Conservation (phyloP, 352 stramenopile genomes). For the Pythium chondricola region DNA sequence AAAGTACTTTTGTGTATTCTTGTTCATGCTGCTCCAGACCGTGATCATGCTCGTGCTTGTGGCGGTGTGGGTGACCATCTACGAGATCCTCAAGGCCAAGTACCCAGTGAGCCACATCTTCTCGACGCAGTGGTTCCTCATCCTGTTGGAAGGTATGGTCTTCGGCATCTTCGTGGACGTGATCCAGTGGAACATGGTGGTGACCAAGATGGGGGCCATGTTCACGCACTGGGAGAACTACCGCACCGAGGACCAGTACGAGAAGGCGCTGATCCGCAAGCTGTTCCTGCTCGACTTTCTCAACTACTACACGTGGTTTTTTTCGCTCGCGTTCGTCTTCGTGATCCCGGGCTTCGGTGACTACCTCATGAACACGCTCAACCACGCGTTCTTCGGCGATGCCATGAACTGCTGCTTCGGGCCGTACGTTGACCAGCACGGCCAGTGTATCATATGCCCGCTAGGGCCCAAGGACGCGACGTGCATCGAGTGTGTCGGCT, state of each 20-base stretch:
- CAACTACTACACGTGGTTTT: slow-evolving; percentile 92
- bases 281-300: slow-evolving; percentile 84
- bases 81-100: slow-evolving; percentile 81
- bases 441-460: slow-evolving; percentile 55
- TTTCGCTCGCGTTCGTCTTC: slow-evolving; percentile 85
- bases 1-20: slow-evolving; percentile 65
- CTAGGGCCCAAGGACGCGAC: slow-evolving; percentile 53
- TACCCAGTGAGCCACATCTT: slow-evolving; percentile 76
- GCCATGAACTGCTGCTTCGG: slow-evolving; percentile 86
- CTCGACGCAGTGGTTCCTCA: slow-evolving; percentile 78
- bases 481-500: slow-evolving; percentile 73
- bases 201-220: slow-evolving; percentile 78
- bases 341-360: slow-evolving; percentile 80
- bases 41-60: slow-evolving; percentile 84
- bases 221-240: slow-evolving; percentile 89
- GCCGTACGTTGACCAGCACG: slow-evolving; percentile 72
- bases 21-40: slow-evolving; percentile 83
- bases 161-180: slow-evolving; percentile 87
- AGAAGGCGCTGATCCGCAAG: slow-evolving; percentile 78
- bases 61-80: slow-evolving; percentile 84
- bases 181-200: slow-evolving; percentile 86
- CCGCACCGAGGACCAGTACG: slow-evolving; percentile 77
- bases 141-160: slow-evolving; percentile 74
- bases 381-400: slow-evolving; percentile 76
- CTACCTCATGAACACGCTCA: slow-evolving; percentile 81